phyloP scores from a whole-genome alignment of 345 rosid genomes.

The Noccaea bulbosa region DNA sequence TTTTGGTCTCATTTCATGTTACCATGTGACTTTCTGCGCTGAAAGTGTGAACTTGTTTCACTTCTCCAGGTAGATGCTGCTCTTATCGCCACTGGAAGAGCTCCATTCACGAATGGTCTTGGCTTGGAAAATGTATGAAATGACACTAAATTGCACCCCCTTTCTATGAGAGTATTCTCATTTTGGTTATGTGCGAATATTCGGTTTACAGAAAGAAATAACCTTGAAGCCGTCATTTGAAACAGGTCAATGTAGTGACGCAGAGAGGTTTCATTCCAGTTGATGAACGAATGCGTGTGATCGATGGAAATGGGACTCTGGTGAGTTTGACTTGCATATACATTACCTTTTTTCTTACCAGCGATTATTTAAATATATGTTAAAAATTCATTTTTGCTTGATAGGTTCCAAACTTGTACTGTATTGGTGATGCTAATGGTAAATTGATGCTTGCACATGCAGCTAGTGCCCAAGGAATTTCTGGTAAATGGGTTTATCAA shows the following conservation, averaged over 20 bases:
- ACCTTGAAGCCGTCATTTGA: constrained; percentile 24
- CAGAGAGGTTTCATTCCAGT: constrained; percentile 94
- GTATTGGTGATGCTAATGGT: constrained; percentile 98
- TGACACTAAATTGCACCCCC: neutral
- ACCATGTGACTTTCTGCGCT: constrained; percentile 19
- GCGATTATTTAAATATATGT: neutral
- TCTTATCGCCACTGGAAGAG: constrained; percentile 98
- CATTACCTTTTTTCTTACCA: constrained; percentile 8
- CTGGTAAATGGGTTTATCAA: constrained; percentile 53
- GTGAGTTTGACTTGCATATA: constrained; percentile 46
- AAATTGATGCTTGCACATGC: constrained; percentile 99
- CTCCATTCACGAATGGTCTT: constrained; percentile 96
- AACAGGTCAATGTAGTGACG: constrained; percentile 84
- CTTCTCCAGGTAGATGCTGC: constrained; percentile 88
- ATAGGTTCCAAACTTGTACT: constrained; percentile 87
- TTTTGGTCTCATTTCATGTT: neutral
- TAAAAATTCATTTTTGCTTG: constrained; percentile 28
- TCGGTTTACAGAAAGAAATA: constrained; percentile 6
- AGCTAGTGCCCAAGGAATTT: constrained; percentile 99
- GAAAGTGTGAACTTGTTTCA: constrained; percentile 24
- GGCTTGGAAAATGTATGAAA: constrained; percentile 86
- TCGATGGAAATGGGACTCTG: constrained; percentile 81
- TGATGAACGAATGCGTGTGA: constrained; percentile 85
- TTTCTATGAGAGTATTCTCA: neutral
- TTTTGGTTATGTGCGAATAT: constrained; percentile 5